phyloP scores from a whole-genome alignment of 2,329 filamentous ascomycete genomes.

The Acephala macrosclerotiorum region DNA sequence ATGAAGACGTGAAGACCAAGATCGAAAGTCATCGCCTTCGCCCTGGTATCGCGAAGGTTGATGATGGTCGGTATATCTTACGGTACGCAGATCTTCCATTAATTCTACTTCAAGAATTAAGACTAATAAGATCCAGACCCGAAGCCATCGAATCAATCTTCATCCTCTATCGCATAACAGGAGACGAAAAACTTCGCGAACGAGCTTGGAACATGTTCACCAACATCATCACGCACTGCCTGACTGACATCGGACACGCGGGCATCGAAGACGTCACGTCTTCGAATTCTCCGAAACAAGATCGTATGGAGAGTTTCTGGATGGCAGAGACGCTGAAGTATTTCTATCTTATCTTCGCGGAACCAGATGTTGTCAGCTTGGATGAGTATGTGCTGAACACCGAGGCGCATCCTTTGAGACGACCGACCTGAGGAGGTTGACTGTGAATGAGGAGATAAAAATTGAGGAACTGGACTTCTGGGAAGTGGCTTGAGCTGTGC shows the following conservation, averaged over 20 bases:
- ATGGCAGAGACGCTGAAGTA: constrained; percentile 73
- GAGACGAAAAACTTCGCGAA: constrained; percentile 45
- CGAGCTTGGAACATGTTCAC: constrained; percentile 57
- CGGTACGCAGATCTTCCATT: constrained; percentile 34
- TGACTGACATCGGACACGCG: constrained; percentile 51
- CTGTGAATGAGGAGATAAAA: not conserved
- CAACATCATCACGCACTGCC: constrained; percentile 50
- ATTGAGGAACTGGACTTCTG: not conserved
- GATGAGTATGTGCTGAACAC: constrained; percentile 63
- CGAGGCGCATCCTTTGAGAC: constrained; percentile 37
- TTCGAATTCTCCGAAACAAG: constrained; percentile 43
- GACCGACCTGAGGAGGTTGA: not conserved
- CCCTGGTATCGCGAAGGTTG: constrained; percentile 25
- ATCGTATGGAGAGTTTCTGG: constrained; percentile 66
- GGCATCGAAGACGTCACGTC: constrained; percentile 49
- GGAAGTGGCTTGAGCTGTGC: not conserved
- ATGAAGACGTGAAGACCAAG: constrained; percentile 18
- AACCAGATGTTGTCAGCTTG: constrained; percentile 61
- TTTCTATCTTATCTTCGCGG: constrained; percentile 57
- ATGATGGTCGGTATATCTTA: constrained; percentile 26
- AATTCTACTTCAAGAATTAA: not conserved
- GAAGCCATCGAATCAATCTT: constrained; percentile 74
- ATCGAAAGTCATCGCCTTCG: constrained; percentile 19
- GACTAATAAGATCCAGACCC: constrained; percentile 48
- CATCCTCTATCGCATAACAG: constrained; percentile 56